phyloP scores from a whole-genome alignment of 1,139 yeast species.

The Zygoascus hellenicus region DNA sequence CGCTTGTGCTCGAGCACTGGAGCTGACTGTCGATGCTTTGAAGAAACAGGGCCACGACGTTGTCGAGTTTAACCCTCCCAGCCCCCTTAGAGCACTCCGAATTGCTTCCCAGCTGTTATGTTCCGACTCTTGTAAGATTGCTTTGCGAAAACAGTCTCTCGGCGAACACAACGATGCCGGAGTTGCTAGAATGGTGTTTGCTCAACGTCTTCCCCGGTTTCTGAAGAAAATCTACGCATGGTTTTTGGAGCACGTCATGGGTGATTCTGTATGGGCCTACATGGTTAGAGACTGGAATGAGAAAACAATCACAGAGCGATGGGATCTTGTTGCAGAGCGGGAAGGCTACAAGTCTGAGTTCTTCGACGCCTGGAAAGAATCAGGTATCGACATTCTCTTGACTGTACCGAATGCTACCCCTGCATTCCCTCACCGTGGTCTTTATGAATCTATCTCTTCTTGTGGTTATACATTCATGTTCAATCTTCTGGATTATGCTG shows the following conservation, averaged over 20 bases:
- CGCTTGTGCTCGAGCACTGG: slow-evolving; percentile 54
- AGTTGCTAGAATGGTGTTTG: slow-evolving; percentile 31
- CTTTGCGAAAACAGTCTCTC: slow-evolving; percentile 29
- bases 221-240: slow-evolving; percentile 36
- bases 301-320: slow-evolving; percentile 36
- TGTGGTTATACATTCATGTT: slow-evolving; percentile 54
- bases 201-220: slow-evolving; percentile 34
- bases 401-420: slow-evolving; percentile 40
- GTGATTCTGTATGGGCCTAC: slow-evolving; percentile 38
- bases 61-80: slow-evolving; percentile 49
- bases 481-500: slow-evolving; percentile 54
- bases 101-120: slow-evolving; percentile 37
- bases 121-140: slow-evolving; percentile 34
- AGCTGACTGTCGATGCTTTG: slow-evolving; percentile 42
- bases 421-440: slow-evolving; percentile 37
- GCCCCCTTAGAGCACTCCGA: slow-evolving; percentile 37
- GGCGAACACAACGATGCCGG: slow-evolving; percentile 39
- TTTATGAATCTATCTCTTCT: slow-evolving; percentile 34
- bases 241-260: slow-evolving; percentile 31
- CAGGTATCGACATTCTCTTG: slow-evolving; percentile 36
- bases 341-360: slow-evolving; percentile 36
- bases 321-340: slow-evolving; percentile 37
- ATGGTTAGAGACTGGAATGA: slow-evolving; percentile 37
- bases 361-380: slow-evolving; percentile 34
- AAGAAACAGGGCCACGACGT: slow-evolving; percentile 53